Percentiles rank a stretch among this genome's conserved stretches.
Conservation (phyloP, 768 basidiomycete species). For the Lentinula sp. region DNA sequence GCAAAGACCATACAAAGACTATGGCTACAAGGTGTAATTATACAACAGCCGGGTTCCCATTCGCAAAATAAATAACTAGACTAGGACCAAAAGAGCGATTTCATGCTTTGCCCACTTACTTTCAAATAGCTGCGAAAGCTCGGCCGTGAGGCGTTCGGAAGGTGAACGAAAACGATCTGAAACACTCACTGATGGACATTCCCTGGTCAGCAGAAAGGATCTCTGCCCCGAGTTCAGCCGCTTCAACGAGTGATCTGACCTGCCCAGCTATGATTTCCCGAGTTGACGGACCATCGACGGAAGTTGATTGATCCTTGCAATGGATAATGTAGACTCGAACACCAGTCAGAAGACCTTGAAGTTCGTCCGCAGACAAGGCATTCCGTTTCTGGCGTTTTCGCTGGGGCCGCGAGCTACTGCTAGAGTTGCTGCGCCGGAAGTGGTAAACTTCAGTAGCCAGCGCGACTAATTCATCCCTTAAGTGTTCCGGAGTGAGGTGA, state of each 20-base stretch:
- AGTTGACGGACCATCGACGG: conserved; percentile 40
- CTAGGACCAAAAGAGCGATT: background rate
- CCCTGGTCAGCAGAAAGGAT: conserved; percentile 74
- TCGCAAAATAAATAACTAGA: conserved; percentile 8
- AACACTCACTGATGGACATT: conserved; percentile 66
- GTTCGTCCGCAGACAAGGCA: conserved; percentile 32
- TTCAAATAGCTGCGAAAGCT: conserved; percentile 18
- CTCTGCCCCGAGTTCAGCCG: conserved; percentile 60
- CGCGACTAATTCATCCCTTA: conserved; percentile 65
- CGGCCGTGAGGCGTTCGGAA: background rate
- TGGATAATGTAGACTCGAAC: conserved; percentile 77
- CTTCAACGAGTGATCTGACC: conserved; percentile 55
- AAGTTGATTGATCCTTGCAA: conserved; percentile 73
- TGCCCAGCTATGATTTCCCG: conserved; percentile 69
- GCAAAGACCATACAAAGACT: conserved; percentile 9
- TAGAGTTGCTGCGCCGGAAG: conserved; percentile 20
- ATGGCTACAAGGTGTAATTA: conserved; percentile 33
- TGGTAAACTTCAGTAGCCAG: conserved; percentile 63
- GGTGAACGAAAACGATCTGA: background rate
- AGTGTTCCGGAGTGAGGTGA: conserved; percentile 77
- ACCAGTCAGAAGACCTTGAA: conserved; percentile 49
- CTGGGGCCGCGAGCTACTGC: conserved; percentile 25
- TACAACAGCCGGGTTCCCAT: conserved; percentile 21
- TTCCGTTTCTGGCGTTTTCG: conserved; percentile 33
- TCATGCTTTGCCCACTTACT: conserved; percentile 13